Base-by-base conservation (phyloP, 2,329 filamentous ascomycete genomes). In the Fusarium chaquense region DNA sequence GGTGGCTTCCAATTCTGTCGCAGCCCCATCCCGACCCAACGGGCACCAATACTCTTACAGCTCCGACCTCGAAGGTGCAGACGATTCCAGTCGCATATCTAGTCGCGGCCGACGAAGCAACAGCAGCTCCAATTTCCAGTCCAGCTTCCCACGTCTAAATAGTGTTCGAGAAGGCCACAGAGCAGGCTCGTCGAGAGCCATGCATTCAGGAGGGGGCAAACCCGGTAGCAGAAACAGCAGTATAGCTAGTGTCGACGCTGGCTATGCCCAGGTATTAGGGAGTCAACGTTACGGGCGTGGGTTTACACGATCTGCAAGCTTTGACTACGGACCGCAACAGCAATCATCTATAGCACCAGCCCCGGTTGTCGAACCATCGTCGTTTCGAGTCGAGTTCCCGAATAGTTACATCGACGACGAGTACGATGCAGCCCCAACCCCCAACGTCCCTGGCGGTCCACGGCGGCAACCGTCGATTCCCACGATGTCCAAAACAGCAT, bases 341-440 rank as follows among this genome's bases (percentile, higher is more conserved):
- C 78, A 71, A 45, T 24, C 36, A 11, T 35, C 53, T 59, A 41
- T 73, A 68, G 69, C 72, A 56, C 78, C 76, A 54, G 73, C 71
- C n/a, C 70, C 71, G 51, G 65, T 61, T 43, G 49, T 74, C 26
- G 70, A 75, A 51, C 71, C 75, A 15, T 71, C 77, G 30, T 77
- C 78, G 49, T 86, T 84, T 81, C 83, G 84, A 67, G 76, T 83
- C 65, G 84, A 87, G 44, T 83, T 85, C 65, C 79, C 83, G 60
- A 83, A 82, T 69, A 81, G 80, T 60, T 84, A 85, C 69, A 80
- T 85, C 52, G 66, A 63, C 69, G 83, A 86, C 72, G 87, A 91
- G 73, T 89, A 91, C 80, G 92, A 96, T 77, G 92, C 93, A 53
- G 94, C 94, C 28, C 94, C 95, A 16, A 95, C 91, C 38, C 95